A percentile compares a stretch with the other conserved stretches of the same genome.
Evolutionary conservation across 345 rosid species (phyloP).

Genomic region (Abelmoschus esculentus): DNA sequence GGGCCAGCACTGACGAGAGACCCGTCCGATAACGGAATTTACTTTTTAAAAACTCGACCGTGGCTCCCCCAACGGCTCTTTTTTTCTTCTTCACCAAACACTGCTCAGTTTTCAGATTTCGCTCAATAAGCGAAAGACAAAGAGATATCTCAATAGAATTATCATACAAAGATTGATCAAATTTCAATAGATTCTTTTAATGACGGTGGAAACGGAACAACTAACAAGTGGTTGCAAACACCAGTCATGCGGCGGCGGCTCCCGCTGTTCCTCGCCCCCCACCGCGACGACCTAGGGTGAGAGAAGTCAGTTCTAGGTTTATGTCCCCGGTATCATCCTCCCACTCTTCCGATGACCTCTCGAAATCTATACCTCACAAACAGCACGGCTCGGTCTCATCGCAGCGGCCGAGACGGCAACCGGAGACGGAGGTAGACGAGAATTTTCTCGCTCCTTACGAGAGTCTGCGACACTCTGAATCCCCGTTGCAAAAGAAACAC

Average conservation of each 20-base stretch:
- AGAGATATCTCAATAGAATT: not conserved
- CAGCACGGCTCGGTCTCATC: slow-evolving; percentile 34
- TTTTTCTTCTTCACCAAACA: not conserved
- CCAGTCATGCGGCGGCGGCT: slow-evolving; percentile 11
- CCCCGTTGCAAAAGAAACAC: slow-evolving; percentile 27
- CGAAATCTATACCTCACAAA: slow-evolving; percentile 36
- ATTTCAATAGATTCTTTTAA: not conserved
- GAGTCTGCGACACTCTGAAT: slow-evolving; percentile 41
- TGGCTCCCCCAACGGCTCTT: slow-evolving; percentile 13
- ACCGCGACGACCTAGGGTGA: slow-evolving; percentile 61
- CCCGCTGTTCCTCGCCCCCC: slow-evolving; percentile 40
- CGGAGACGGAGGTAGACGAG: slow-evolving; percentile 39
- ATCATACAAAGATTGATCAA: not conserved
- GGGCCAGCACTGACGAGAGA: not conserved
- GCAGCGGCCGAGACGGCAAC: slow-evolving; percentile 43
- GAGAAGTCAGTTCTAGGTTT: slow-evolving; percentile 77
- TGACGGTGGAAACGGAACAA: slow-evolving; percentile 4
- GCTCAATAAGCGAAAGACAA: not conserved
- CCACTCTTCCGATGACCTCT: slow-evolving; percentile 5
- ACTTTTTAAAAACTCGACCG: slow-evolving; percentile 10
- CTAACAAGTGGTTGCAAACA: not conserved
- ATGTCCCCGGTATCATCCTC: slow-evolving; percentile 57
- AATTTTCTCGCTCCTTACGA: slow-evolving; percentile 28
- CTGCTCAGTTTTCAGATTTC: not conserved
- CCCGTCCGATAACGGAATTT: not conserved